Evolutionary conservation across 2,329 filamentous ascomycete genomes (phyloP).

Genomic region (Fusarium sororula): DNA sequence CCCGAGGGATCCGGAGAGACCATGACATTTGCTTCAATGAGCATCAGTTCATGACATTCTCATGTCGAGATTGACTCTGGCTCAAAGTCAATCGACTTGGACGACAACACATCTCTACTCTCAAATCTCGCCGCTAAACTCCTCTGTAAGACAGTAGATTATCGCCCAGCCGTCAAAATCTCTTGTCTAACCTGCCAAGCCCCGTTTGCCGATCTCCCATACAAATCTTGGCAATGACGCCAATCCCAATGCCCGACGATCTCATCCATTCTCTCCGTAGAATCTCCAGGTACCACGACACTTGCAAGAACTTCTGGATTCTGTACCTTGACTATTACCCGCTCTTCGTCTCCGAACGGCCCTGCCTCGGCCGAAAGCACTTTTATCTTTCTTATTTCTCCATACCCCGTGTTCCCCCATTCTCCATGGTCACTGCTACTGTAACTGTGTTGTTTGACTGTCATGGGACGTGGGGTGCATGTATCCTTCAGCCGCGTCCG

Average conservation of each 20-base stretch:
- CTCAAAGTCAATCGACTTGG: background rate
- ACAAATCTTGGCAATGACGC: conserved; percentile 23
- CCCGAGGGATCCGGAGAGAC: conserved; percentile 21
- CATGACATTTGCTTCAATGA: background rate
- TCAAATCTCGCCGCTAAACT: rapidly evolving
- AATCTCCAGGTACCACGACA: background rate
- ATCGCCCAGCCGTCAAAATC: background rate
- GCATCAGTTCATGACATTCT: background rate
- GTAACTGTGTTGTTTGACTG: background rate
- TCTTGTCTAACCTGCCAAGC: conserved; percentile 5
- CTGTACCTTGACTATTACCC: background rate
- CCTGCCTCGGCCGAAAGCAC: conserved; percentile 32
- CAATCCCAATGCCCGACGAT: background rate
- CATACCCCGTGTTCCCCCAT: conserved; percentile 17
- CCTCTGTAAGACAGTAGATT: background rate
- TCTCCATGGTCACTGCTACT: background rate
- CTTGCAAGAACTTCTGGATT: background rate
- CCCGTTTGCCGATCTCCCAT: conserved; percentile 15
- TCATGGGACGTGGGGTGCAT: background rate
- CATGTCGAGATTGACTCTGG: background rate
- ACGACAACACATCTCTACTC: background rate
- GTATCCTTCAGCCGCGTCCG: background rate
- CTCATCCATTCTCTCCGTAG: background rate
- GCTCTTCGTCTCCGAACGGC: conserved; percentile 18
- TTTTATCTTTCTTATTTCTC: background rate